Evolutionary conservation across 306 rosid species (phyloP), one percentile per base, ranked within the genome.

Genomic region (Cicer chorassanicum): DNA sequence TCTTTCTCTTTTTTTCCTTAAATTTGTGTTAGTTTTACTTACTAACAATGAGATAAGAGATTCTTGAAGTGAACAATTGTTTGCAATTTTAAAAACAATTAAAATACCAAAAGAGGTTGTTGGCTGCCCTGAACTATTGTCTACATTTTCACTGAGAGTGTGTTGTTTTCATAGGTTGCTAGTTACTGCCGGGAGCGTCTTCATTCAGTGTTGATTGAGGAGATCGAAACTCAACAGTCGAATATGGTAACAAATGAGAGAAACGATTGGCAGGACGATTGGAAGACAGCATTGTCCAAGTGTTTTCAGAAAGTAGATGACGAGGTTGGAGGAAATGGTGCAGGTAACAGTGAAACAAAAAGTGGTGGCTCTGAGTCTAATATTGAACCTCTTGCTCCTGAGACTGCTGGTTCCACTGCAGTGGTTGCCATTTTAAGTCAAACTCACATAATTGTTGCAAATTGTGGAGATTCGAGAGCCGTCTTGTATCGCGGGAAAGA

Each of bases 401-500:
- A 92, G 68, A 92, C 97, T 49, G 89, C 76, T 34, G 97, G 97
- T 39, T 92, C 97, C 73, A 92, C 97, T 11, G 95, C 97, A 14
- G 93, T 87, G 84, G 93, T 88, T 38, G 87, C 92, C 62, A 61
- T 92, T 79, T 80, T 92, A 9, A 83, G 85, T 81, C 86, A 84
- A 75, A 82, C 82, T 4, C 87, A 84, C 80, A 85, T 92, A 57
- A 73, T 88, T 63, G 86, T 89, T 46, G 90, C 93, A 45, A 92
- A 92, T 62, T 89, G 89, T 80, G 97, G 97, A 48, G 97, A 92
- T 80, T 92, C 97, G 11, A 84, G 97, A 62, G 91, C 96, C 15
- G 93, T 92, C 48, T 75, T 92, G 87, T 92, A 68, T 45, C 88
- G 96, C 11, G 93, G 97, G 77, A 92, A 87, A 87, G 82, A 65